Conservation (phyloP, 345 rosid species). For the Dipteronia sinensis region DNA sequence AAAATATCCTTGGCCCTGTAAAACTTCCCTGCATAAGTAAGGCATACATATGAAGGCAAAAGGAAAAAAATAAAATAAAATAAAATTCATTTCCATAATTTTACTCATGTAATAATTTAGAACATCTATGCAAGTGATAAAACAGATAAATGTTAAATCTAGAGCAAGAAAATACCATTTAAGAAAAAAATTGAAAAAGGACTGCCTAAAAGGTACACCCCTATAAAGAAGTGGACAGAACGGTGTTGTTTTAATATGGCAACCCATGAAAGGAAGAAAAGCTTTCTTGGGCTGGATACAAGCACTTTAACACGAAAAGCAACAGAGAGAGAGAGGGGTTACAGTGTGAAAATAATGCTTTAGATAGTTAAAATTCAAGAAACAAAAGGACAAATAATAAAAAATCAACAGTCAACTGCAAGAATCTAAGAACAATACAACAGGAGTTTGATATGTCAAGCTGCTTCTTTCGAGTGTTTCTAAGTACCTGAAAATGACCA, state of each 20-base stretch:
- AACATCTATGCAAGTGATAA: slow-evolving; percentile 1
- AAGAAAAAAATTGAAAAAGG: neutral
- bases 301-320: neutral
- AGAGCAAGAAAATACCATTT: neutral
- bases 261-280: neutral
- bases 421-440: slow-evolving; percentile 6
- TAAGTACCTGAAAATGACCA: slow-evolving; percentile 92
- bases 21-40: slow-evolving; percentile 98
- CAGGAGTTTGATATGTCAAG: neutral
- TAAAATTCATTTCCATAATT: slow-evolving; percentile 16
- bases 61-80: slow-evolving; percentile 15
- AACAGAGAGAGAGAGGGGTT: neutral
- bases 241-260: neutral
- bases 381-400: slow-evolving; percentile 11
- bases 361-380: neutral
- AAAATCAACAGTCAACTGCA: neutral
- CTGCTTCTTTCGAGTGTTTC: slow-evolving; percentile 15
- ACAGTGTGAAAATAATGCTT: neutral
- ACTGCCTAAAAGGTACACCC: neutral
- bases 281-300: neutral
- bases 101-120: neutral
- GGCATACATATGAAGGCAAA: slow-evolving; percentile 47
- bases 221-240: neutral
- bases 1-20: slow-evolving; percentile 93
- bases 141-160: neutral